These are phyloP conservation scores for Miamiensis avidus DNA, from an alignment of 169 alveolate species.

Conservation along the genomic window DNA sequence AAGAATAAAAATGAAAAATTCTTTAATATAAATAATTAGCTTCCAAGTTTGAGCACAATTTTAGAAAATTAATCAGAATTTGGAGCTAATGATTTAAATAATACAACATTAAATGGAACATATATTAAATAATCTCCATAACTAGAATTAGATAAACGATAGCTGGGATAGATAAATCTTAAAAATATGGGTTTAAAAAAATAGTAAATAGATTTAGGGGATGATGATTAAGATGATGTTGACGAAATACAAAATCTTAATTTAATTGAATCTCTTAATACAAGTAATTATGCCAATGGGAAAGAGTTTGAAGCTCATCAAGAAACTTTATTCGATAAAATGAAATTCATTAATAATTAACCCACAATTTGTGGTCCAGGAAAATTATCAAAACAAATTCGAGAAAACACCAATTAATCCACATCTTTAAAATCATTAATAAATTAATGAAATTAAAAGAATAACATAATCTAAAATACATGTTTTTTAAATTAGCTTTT, in stretches of 20 bases:
- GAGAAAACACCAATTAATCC: too few species aligned
- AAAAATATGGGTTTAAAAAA: background rate
- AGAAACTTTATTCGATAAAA: background rate
- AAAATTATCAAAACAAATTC: background rate
- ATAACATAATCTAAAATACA: background rate
- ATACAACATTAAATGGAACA: background rate
- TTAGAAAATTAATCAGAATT: background rate
- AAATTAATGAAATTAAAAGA: background rate
- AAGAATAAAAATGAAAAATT: constrained; percentile 16
- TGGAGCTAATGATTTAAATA: too few species aligned
- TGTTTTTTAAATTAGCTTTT: background rate
- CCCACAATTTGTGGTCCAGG: background rate
- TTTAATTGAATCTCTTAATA: too few species aligned
- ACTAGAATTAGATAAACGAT: background rate
- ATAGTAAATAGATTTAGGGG: background rate
- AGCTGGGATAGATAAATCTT: too few species aligned
- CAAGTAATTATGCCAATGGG: background rate
- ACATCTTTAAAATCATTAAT: too few species aligned
- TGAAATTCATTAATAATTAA: background rate
- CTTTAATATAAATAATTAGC: too few species aligned
- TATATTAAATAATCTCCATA: too few species aligned
- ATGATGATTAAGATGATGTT: background rate
- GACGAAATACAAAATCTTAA: background rate
- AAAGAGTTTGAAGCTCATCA: background rate
- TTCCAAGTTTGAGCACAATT: background rate